Conservation (phyloP, 2,329 filamentous ascomycete genomes). For the Alternaria incomplexa region DNA sequence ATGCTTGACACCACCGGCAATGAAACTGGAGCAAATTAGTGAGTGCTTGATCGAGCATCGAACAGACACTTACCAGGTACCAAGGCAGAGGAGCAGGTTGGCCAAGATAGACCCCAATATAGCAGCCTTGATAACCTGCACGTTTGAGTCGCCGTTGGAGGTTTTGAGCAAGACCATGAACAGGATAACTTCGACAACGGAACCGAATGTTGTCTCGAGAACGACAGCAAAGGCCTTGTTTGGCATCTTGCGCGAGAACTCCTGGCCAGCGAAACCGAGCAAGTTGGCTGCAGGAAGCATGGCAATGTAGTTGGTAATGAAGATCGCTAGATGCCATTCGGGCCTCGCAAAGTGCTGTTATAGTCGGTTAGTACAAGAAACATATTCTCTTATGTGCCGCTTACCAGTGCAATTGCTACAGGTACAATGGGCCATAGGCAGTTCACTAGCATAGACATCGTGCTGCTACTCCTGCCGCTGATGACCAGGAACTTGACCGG, state of each 20-base stretch:
- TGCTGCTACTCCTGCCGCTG: conserved; percentile 68
- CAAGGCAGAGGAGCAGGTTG: conserved; percentile 80
- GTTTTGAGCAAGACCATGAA: conserved; percentile 76
- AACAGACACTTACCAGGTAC: conserved; percentile 60
- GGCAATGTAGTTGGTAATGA: conserved; percentile 74
- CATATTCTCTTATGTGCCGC: neutral
- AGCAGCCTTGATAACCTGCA: conserved; percentile 80
- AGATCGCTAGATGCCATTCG: conserved; percentile 67
- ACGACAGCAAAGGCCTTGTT: conserved; percentile 70
- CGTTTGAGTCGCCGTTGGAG: conserved; percentile 46
- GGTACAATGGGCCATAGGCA: conserved; percentile 78
- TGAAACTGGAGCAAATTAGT: conserved; percentile 57
- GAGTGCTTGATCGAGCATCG: neutral
- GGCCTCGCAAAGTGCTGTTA: conserved; percentile 58
- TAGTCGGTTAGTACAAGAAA: conserved; percentile 5
- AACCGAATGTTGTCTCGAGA: conserved; percentile 67
- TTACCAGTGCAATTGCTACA: conserved; percentile 69
- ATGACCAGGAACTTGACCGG: conserved; percentile 69
- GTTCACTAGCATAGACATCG: conserved; percentile 69
- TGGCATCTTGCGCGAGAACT: conserved; percentile 75
- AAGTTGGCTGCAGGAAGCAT: conserved; percentile 80
- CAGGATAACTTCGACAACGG: conserved; percentile 80
- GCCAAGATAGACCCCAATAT: conserved; percentile 84
- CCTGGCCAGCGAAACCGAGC: conserved; percentile 75
- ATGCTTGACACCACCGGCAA: conserved; percentile 72